Evolutionary conservation across 257 asterid species (phyloP), one percentile per base, ranked within the genome.

Genomic region (Forsythia suspensa): DNA sequence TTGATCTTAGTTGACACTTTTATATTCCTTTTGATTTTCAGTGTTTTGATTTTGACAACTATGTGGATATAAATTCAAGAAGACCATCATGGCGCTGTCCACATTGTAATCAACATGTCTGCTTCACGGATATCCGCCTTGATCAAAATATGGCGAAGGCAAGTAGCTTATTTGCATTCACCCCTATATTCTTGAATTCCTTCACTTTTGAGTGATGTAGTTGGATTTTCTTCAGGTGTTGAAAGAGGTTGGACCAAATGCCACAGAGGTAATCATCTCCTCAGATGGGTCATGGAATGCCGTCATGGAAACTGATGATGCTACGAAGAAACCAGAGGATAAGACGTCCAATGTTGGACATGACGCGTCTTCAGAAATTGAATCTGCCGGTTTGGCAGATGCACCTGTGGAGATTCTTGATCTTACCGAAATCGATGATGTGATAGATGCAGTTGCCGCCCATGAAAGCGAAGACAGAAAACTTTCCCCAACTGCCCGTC

Each of bases 31-130:
- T 37, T 43, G 59, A 15, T 65, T 69, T 73, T 65, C 67, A 96
- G 99, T 96, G 99, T 83, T 90, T 94, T 80, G 99, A 96, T 87
- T 91, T 83, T 81, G 88, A 90, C 87, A 90, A 96, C 84, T 96
- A 87, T 75, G 82, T 94, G 70, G 89, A 82, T 71, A 94, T 96
- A 36, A 96, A 96, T 85, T 88, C 96, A 69, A 89, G 97, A 85
- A 79, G 88, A 73, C 99, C 99, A 6, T 90, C 89, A 24, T 96
- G 98, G 99, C 98, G 98, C 78, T 96, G 99, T 82, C 97, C 99
- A 37, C 89, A 84, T 72, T 96, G 99, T 76, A 89, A 94, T 87
- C 97, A 94, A 80, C 84, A 86, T 37, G 88, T 88, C 77, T 90
- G 96, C 87, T 96, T 88, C 92, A 80, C 93, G 71, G 99, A 96